Evolutionary conservation across 2,329 filamentous ascomycete genomes (phyloP).

Genomic region (Monilinia fructicola): DNA sequence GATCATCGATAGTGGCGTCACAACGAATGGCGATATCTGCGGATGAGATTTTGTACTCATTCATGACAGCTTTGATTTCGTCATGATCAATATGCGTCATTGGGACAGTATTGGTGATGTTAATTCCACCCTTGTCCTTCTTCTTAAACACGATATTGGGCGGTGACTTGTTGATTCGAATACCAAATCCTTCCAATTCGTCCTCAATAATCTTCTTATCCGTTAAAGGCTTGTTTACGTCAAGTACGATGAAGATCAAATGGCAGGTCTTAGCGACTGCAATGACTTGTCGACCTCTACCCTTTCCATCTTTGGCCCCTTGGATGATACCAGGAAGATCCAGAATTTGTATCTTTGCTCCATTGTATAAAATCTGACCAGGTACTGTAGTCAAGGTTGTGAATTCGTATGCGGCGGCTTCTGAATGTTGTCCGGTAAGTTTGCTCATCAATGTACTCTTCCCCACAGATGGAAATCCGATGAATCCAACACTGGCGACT

Average conservation of each 20-base stretch:
- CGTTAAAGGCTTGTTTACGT: slow-evolving; percentile 96
- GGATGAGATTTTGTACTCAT: slow-evolving; percentile 93
- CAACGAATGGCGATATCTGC: slow-evolving; percentile 97
- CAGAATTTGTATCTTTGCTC: slow-evolving; percentile 95
- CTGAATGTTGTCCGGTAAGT: slow-evolving; percentile 93
- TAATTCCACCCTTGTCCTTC: slow-evolving; percentile 97
- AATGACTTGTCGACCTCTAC: slow-evolving; percentile 96
- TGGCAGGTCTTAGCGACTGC: slow-evolving; percentile 98
- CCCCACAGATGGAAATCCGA: slow-evolving; percentile 96
- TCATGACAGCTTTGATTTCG: slow-evolving; percentile 97
- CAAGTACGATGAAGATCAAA: slow-evolving; percentile 96
- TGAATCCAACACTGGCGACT: slow-evolving; percentile 95
- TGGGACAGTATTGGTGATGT: slow-evolving; percentile 91
- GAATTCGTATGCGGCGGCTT: slow-evolving; percentile 97
- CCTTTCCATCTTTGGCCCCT: slow-evolving; percentile 96
- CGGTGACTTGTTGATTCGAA: slow-evolving; percentile 94
- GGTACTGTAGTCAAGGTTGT: slow-evolving; percentile 97
- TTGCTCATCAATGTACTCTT: slow-evolving; percentile 97
- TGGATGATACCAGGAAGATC: slow-evolving; percentile 98
- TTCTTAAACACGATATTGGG: slow-evolving; percentile 99
- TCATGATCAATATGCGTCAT: slow-evolving; percentile 90
- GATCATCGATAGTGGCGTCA: slow-evolving; percentile 93
- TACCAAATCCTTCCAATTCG: slow-evolving; percentile 95
- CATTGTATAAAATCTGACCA: slow-evolving; percentile 94
- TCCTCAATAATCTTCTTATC: slow-evolving; percentile 95